Conservation (phyloP, 805 yeast species). For the Schwanniomyces pseudopolymorphus region DNA sequence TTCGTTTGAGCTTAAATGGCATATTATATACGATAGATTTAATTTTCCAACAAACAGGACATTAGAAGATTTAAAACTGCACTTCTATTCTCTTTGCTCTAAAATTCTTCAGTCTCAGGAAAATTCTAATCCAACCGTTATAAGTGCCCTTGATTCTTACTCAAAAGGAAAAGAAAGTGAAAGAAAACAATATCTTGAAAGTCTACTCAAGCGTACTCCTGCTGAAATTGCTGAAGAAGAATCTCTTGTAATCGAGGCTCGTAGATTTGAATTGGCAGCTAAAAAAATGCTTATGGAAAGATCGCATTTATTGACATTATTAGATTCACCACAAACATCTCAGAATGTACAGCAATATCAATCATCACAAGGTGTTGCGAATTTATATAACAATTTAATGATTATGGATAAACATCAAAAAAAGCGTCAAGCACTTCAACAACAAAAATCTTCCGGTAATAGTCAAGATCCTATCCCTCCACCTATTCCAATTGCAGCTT, state of each 20-base stretch:
- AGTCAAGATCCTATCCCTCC: slow-evolving; percentile 54
- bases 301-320: slow-evolving; percentile 67
- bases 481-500: slow-evolving; percentile 55
- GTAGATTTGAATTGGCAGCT: slow-evolving; percentile 88
- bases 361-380: slow-evolving; percentile 87
- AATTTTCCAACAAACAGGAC: slow-evolving; percentile 38
- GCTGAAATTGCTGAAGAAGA: slow-evolving; percentile 99
- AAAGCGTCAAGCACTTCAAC: slow-evolving; percentile 48
- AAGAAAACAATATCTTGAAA: slow-evolving; percentile 77
- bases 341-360: slow-evolving; percentile 74
- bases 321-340: slow-evolving; percentile 84
- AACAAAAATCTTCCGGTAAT: slow-evolving; percentile 12
- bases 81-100: slow-evolving; percentile 70
- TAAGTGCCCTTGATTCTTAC: slow-evolving; percentile 62
- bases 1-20: slow-evolving; percentile 64
- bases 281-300: slow-evolving; percentile 85
- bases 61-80: slow-evolving; percentile 79
- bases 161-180: slow-evolving; percentile 71
- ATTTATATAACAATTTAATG: slow-evolving; percentile 77
- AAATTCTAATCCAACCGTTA: slow-evolving; percentile 43
- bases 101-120: slow-evolving; percentile 46
- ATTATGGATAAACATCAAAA: slow-evolving; percentile 61
- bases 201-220: slow-evolving; percentile 79
- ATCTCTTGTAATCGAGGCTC: slow-evolving; percentile 86
- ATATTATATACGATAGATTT: slow-evolving; percentile 63